phyloP scores from a whole-genome alignment of 2,329 filamentous ascomycete genomes.

The Ceratocystis eucalypticola region DNA sequence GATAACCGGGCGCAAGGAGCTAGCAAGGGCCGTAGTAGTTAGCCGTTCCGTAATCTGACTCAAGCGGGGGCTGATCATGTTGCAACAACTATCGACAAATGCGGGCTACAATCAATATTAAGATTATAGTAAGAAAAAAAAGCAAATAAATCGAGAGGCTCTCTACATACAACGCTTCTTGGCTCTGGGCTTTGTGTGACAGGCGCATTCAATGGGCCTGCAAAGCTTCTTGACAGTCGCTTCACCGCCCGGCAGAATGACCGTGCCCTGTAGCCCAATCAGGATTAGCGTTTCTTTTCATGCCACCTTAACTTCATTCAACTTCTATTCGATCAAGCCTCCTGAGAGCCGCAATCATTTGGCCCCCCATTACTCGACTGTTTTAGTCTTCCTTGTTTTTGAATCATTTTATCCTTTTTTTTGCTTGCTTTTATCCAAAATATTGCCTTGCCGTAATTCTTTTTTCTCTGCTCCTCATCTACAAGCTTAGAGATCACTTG shows the following conservation, averaged over 20 bases:
- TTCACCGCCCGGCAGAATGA: slow-evolving; percentile 31
- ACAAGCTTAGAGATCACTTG: not conserved
- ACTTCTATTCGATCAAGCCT: slow-evolving; percentile 24
- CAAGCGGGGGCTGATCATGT: not conserved
- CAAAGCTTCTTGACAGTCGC: slow-evolving; percentile 1
- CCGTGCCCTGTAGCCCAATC: slow-evolving; percentile 23
- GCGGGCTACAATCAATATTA: not conserved
- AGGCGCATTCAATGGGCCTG: not conserved
- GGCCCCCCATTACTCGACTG: not conserved
- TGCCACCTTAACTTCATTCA: slow-evolving; percentile 31
- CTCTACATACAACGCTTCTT: not conserved
- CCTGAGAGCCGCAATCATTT: slow-evolving; percentile 25
- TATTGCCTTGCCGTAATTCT: slow-evolving; percentile 4
- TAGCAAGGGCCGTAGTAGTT: slow-evolving; percentile 24
- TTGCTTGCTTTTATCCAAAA: slow-evolving; percentile 3
- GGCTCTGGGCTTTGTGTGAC: not conserved
- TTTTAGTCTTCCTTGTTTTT: not conserved
- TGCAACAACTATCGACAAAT: not conserved
- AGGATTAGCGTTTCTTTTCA: slow-evolving; percentile 28
- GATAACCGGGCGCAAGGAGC: slow-evolving; percentile 27
- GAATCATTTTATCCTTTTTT: slow-evolving; percentile 4
- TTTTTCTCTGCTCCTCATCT: slow-evolving; percentile 10
- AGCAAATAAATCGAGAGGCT: not conserved
- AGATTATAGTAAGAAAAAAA: not conserved
- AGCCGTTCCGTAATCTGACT: not conserved